Conservation (phyloP, 257 asterid species). For the Sherardia arvensis region DNA sequence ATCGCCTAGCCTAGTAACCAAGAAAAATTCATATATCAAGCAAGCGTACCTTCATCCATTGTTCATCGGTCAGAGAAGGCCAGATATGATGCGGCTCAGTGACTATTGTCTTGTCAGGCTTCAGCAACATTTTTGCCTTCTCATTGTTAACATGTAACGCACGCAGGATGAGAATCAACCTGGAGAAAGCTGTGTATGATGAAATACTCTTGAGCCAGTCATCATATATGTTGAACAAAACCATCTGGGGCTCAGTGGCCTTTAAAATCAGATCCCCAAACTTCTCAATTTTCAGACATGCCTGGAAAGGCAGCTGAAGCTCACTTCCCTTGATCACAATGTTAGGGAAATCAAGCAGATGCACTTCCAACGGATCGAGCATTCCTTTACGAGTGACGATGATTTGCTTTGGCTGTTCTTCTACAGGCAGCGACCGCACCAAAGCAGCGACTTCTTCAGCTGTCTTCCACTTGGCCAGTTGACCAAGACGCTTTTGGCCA, state of each 20-base stretch:
- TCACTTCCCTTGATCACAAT: slow-evolving; percentile 99
- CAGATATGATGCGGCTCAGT: slow-evolving; percentile 97
- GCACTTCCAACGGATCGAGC: slow-evolving; percentile 98
- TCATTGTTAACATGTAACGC: slow-evolving; percentile 93
- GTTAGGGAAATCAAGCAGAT: slow-evolving; percentile 94
- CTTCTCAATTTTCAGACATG: slow-evolving; percentile 97
- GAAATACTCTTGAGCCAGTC: slow-evolving; percentile 97
- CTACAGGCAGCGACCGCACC: slow-evolving; percentile 93
- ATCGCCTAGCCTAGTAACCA: background rate
- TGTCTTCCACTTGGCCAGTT: slow-evolving; percentile 99
- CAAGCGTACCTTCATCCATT: slow-evolving; percentile 85
- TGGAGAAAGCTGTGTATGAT: slow-evolving; percentile 94
- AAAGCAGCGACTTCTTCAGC: slow-evolving; percentile 99
- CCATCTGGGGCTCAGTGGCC: slow-evolving; percentile 99
- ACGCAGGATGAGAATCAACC: slow-evolving; percentile 84
- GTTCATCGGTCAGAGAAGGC: slow-evolving; percentile 94
- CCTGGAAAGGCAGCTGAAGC: slow-evolving; percentile 99
- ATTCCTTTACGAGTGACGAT: slow-evolving; percentile 98
- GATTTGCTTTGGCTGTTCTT: slow-evolving; percentile 95
- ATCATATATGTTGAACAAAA: slow-evolving; percentile 89
- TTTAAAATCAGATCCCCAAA: slow-evolving; percentile 94
- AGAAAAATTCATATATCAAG: background rate
- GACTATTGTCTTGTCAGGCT: slow-evolving; percentile 92
- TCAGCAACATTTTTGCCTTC: slow-evolving; percentile 95
- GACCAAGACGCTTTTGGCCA: slow-evolving; percentile 98